These are phyloP conservation scores for Alternaria sp. DNA, from an alignment of 2,329 filamentous ascomycete genomes.

Conservation along the genomic window DNA sequence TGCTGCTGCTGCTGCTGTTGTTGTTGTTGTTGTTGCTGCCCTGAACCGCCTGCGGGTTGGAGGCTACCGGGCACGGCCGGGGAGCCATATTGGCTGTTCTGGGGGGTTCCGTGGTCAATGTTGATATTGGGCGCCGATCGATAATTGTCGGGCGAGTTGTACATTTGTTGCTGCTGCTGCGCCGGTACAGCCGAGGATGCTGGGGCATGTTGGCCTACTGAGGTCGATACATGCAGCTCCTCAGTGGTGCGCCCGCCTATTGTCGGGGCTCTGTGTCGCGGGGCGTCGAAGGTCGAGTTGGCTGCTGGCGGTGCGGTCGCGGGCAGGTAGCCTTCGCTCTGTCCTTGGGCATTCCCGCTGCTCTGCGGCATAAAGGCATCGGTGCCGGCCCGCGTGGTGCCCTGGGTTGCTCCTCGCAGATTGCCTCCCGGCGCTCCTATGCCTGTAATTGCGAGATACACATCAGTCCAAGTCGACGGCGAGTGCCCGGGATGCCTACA, in stretches of 20 bases:
- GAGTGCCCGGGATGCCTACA: slow-evolving; percentile 12
- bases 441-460: slow-evolving; percentile 24
- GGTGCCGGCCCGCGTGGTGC: slow-evolving; percentile 55
- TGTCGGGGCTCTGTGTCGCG: slow-evolving; percentile 57
- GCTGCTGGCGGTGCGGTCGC: slow-evolving; percentile 46
- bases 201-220: slow-evolving; percentile 34
- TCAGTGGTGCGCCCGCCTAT: slow-evolving; percentile 60
- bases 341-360: slow-evolving; percentile 38
- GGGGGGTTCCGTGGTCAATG: slow-evolving; percentile 65
- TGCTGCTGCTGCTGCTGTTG: slow-evolving; percentile 11
- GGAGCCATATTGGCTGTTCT: slow-evolving; percentile 56
- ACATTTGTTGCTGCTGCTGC: slow-evolving; percentile 50
- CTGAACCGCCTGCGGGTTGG: slow-evolving; percentile 60
- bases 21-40: slow-evolving; percentile 39
- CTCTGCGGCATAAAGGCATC: slow-evolving; percentile 55
- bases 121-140: slow-evolving; percentile 64
- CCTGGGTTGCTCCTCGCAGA: slow-evolving; percentile 51
- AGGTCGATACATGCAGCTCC: slow-evolving; percentile 63
- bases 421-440: slow-evolving; percentile 57
- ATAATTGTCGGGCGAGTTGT: slow-evolving; percentile 61
- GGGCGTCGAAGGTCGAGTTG: slow-evolving; percentile 60
- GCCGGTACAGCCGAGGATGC: slow-evolving; percentile 53
- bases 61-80: slow-evolving; percentile 66
- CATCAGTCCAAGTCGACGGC: slow-evolving; percentile 15
- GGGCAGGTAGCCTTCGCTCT: slow-evolving; percentile 28